These are phyloP conservation scores for Apiosordaria backusii DNA, from an alignment of 495 filamentous ascomycete species.

Conservation along the genomic window DNA sequence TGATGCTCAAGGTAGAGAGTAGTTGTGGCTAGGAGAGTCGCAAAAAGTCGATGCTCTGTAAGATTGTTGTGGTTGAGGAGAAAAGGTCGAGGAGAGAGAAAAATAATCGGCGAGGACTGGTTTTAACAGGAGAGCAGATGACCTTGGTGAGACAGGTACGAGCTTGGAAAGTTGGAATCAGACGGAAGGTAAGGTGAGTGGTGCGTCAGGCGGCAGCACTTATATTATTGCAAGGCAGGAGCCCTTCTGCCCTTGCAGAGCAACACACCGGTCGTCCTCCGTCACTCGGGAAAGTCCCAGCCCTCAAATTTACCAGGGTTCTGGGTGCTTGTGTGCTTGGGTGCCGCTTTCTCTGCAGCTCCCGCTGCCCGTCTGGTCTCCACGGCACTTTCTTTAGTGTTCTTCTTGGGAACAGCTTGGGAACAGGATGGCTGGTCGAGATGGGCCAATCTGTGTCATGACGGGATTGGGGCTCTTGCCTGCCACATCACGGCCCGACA, in stretches of 20 bases:
- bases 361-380: too few species aligned
- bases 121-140: not conserved
- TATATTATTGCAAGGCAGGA: not conserved
- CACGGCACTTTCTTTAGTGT: not conserved
- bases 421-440: too few species aligned
- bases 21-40: slow-evolving; percentile 2
- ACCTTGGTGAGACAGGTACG: not conserved
- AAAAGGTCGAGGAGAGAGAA: not conserved
- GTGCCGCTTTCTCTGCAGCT: too few species aligned
- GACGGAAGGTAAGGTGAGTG: not conserved
- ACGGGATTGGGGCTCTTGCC: slow-evolving; percentile 9
- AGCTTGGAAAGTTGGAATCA: not conserved
- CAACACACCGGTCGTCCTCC: not conserved
- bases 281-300: not conserved
- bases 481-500: slow-evolving; percentile 18
- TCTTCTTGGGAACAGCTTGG: not conserved
- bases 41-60: not conserved
- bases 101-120: not conserved
- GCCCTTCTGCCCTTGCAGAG: not conserved
- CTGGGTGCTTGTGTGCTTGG: too few species aligned
- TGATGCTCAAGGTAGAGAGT: not conserved
- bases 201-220: not conserved
- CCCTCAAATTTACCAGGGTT: not conserved
- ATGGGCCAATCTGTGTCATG: not conserved
- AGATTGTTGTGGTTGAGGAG: not conserved